Conservation (phyloP, 805 yeast genomes). For the Candida multigemmis region DNA sequence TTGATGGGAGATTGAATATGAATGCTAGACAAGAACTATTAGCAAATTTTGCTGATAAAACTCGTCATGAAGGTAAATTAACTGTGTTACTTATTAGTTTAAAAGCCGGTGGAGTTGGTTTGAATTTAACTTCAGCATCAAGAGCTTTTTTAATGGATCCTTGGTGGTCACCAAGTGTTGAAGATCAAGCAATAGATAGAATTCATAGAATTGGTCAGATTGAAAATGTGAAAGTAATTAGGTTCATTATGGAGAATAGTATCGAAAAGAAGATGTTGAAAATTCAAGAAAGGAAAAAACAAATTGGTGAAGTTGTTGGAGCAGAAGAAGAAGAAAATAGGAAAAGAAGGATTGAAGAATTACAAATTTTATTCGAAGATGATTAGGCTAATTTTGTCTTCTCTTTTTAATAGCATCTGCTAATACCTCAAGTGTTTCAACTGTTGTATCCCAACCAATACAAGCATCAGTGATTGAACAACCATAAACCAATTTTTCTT, state of each 20-base stretch:
- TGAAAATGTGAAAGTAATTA: slow-evolving; percentile 57
- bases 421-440: slow-evolving; percentile 64
- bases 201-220: slow-evolving; percentile 86
- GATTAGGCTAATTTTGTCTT: slow-evolving; percentile 35
- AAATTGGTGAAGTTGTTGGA: slow-evolving; percentile 71
- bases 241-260: slow-evolving; percentile 76
- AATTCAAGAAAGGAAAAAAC: slow-evolving; percentile 79
- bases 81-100: slow-evolving; percentile 61
- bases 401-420: slow-evolving; percentile 80
- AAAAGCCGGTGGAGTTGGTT: slow-evolving; percentile 93
- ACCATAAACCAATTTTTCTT: slow-evolving; percentile 72
- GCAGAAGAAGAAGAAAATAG: slow-evolving; percentile 69
- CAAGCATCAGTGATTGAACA: slow-evolving; percentile 97
- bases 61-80: slow-evolving; percentile 18
- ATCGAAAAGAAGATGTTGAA: slow-evolving; percentile 84
- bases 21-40: slow-evolving; percentile 57
- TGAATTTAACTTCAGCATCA: slow-evolving; percentile 78
- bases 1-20: slow-evolving; percentile 74
- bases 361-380: slow-evolving; percentile 55
- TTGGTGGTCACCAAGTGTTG: slow-evolving; percentile 94
- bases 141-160: slow-evolving; percentile 90
- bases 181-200: slow-evolving; percentile 86
- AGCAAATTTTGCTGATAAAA: slow-evolving; percentile 36
- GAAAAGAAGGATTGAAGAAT: slow-evolving; percentile 62
- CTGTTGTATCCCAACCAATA: slow-evolving; percentile 88